phyloP scores from a whole-genome alignment of 495 filamentous ascomycete species.

The Cudoniella acicularis region DNA sequence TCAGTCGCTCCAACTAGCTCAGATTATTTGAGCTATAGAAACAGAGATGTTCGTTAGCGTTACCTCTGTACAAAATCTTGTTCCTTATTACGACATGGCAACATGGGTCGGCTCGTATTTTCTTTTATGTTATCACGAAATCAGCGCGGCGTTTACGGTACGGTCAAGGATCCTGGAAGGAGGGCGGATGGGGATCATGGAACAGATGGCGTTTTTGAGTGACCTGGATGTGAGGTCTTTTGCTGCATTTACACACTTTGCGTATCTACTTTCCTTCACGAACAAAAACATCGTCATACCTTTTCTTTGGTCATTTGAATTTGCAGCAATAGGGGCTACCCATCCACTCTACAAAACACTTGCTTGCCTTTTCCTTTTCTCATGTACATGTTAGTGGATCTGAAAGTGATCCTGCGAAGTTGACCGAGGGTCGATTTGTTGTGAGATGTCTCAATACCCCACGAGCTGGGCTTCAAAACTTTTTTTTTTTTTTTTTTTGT shows the following conservation, averaged over 20 bases:
- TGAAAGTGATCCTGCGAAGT: not conserved
- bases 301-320: not conserved
- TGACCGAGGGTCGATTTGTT: not conserved
- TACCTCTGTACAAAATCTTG: not conserved
- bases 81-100: constrained; percentile 2
- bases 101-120: not conserved
- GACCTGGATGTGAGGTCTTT: not conserved
- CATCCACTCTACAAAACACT: constrained; percentile 1
- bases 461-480: constrained; percentile 11
- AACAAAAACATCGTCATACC: not conserved
- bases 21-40: constrained; percentile 5
- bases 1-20: constrained; percentile 13
- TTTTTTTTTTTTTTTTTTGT: constrained; percentile 1
- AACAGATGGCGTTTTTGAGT: constrained; percentile 4
- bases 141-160: constrained; percentile 17
- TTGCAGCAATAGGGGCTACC: not conserved
- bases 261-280: constrained; percentile 2
- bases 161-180: not conserved
- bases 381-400: constrained; percentile 6
- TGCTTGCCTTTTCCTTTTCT: constrained; percentile 3
- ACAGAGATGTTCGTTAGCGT: not conserved
- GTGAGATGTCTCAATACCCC: constrained; percentile 5
- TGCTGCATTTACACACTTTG: constrained; percentile 23
- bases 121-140: not conserved
- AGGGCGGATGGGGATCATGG: not conserved